Conservation (phyloP, 2,329 filamentous ascomycete species). For the Botrytis galanthina region DNA sequence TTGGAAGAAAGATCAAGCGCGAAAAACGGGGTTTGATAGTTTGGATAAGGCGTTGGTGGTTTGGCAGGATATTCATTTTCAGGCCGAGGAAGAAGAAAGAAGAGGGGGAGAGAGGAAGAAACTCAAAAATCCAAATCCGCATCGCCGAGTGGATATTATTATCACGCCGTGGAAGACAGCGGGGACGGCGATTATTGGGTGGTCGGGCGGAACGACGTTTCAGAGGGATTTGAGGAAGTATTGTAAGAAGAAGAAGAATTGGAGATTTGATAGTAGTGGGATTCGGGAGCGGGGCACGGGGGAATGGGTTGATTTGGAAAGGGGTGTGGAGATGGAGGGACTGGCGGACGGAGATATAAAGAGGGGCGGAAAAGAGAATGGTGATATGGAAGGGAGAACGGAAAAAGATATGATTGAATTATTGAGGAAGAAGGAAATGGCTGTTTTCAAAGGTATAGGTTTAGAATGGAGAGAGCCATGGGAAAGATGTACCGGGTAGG, state of each 20-base stretch:
- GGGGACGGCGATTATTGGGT: conserved; percentile 84
- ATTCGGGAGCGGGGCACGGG: conserved; percentile 73
- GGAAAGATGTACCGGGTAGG: conserved; percentile 53
- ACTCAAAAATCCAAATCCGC: conserved; percentile 66
- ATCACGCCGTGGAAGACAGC: conserved; percentile 84
- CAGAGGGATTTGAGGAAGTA: conserved; percentile 81
- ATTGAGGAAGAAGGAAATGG: conserved; percentile 66
- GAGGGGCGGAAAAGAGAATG: too few species aligned
- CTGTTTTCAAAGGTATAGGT: conserved; percentile 74
- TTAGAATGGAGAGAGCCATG: conserved; percentile 64
- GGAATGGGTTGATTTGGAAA: conserved; percentile 58
- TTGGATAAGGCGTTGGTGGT: conserved; percentile 91
- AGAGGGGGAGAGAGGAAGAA: not conserved
- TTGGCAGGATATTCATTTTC: conserved; percentile 72
- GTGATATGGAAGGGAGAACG: not conserved
- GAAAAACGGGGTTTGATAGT: conserved; percentile 63
- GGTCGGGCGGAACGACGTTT: conserved; percentile 87
- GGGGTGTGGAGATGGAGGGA: conserved; percentile 47
- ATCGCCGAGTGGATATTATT: conserved; percentile 89
- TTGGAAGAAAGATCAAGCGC: conserved; percentile 35
- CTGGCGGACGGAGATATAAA: conserved; percentile 39
- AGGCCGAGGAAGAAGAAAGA: not conserved
- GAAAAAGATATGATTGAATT: not conserved
- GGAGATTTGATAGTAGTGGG: conserved; percentile 92
- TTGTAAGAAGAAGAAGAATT: conserved; percentile 65